These are phyloP conservation scores for Phytophthora litchii DNA, from an alignment of 352 stramenopile genomes.

Conservation along the genomic window DNA sequence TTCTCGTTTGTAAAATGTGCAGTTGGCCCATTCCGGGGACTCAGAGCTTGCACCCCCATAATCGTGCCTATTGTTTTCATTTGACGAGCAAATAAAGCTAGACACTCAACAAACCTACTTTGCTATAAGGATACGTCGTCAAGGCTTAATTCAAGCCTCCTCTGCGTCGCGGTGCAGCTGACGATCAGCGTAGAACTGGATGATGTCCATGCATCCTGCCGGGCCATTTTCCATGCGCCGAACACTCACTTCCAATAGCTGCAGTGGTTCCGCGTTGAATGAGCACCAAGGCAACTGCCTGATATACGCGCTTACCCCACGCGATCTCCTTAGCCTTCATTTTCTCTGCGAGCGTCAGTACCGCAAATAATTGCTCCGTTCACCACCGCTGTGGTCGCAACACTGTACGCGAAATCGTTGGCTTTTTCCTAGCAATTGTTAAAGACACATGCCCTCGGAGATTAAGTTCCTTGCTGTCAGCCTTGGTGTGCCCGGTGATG, in stretches of 20 bases:
- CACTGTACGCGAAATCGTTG: slow-evolving; percentile 62
- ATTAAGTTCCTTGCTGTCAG: slow-evolving; percentile 33
- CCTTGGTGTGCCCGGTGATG: slow-evolving; percentile 66
- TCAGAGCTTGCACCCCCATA: no score
- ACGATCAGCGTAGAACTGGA: slow-evolving; percentile 49
- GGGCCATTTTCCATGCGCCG: slow-evolving; percentile 59
- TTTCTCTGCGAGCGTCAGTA: slow-evolving; percentile 41
- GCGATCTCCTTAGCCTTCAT: slow-evolving; percentile 50
- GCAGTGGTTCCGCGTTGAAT: slow-evolving; percentile 51
- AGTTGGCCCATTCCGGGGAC: no score
- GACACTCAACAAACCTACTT: no score
- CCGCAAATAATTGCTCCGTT: slow-evolving; percentile 45
- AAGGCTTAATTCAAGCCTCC: background rate
- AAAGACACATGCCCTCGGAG: slow-evolving; percentile 52
- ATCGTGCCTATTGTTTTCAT: no score
- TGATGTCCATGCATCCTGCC: slow-evolving; percentile 61
- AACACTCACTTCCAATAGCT: slow-evolving; percentile 51
- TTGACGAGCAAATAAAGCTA: no score
- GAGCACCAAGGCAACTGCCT: slow-evolving; percentile 54
- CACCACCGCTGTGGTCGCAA: slow-evolving; percentile 49
- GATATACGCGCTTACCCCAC: slow-evolving; percentile 61
- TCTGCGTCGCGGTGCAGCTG: no score
- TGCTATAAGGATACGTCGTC: no score
- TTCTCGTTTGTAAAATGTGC: no score
- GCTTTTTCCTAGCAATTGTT: slow-evolving; percentile 37